Evolutionary conservation across 108 stramenopile genomes (phyloP), one percentile per base, ranked within the genome.

Genomic region (Cyclotella choctawhatcheeana): DNA sequence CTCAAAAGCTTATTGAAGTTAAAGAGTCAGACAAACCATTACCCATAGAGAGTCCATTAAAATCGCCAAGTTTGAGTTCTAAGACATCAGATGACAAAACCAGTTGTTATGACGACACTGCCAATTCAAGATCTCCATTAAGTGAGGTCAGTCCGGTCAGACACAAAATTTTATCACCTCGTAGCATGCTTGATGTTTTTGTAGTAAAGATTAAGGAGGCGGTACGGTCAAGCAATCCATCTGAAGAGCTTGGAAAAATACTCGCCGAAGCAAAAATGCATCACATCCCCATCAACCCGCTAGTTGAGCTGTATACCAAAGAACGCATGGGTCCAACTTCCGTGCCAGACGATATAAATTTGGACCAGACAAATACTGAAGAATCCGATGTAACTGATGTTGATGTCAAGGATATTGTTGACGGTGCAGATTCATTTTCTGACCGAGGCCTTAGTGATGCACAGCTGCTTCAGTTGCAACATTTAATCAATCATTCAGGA

Each of bases 251-350:
- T n/a, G 73, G 64, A 27, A 66, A 66, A 43, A 59, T 67, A 31
- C 73, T 67, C 40, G 73, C 73, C 2, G 73, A 47, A n/a, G 73
- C 73, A 16, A 72, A 72, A 35, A 63, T 37, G 26, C 58, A 64
- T 50, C 22, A 44, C 17, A 50, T 72, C 21, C 47, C 71, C 12
- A 20, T 63, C 0, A 54, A 26, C 30, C 51, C 59, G 53, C 50
- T 72, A 30, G 53, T 72, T 29, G 61, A 52, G 44, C 22, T 72
- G 25, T 72, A 72, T 37, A 72, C 59, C 44, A 61, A 63, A 31
- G 71, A 72, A 27, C 61, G 71, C 48, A 45, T 61, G 34, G 20
- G 31, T 25, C 44, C 61, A 25, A 47, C 60, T 26, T 44, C 25
- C 7, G 32, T 34, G 17, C 55, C 45, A 40, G 59, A 43, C 8